Evolutionary conservation across 371 early-diverging fungal species (phyloP), one percentile per base, ranked within the genome.

Genomic region (Dipsacomyces acuminosporus): DNA sequence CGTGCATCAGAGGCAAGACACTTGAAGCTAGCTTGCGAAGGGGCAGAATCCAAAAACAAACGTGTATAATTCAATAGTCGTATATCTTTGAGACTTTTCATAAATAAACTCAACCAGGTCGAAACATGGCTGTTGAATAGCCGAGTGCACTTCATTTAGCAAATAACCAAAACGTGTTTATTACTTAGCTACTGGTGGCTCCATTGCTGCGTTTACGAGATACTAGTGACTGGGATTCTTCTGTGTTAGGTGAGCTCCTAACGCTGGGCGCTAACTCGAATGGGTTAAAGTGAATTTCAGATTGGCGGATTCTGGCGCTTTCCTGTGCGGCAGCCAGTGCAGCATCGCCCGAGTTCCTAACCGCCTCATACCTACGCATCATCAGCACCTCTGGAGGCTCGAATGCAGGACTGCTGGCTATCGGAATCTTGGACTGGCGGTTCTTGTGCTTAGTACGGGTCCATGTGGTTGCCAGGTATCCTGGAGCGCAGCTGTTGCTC

Each of bases 191-290:
- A 15, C 48, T 48, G n/a, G n/a, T n/a, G n/a, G n/a, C n/a, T 24
- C 40, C 30, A 34, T 58, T 48, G 41, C 59, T 64, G 38, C 41
- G 40, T 24, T 50, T 54, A 43, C 49, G 59, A 4, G 59, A 54
- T 8, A 41, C 45, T 6, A 49, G 19, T 4, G 55, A 56, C 26
- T 25, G 52, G 22, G 56, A 22, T 21, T 49, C 51, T 8, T 52
- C 43, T 30, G 40, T 20, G 8, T 19, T 56, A 8, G 56, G 61
- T 42, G 56, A 51, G 21, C 52, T 56, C 6, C 52, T 41, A 5
- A 61, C 42, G n/a, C 61, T 51, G n/a, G 66, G 66, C 2, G 56
- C 41, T 9, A 57, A 42, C 15, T 51, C 43, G 23, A 65, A 65
- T 1, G 66, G 66, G 17, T 65, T 56, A n/a, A 65, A 65, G 13